Conservation (phyloP, 495 filamentous ascomycete species). For the Podospora pseudoanserina region DNA sequence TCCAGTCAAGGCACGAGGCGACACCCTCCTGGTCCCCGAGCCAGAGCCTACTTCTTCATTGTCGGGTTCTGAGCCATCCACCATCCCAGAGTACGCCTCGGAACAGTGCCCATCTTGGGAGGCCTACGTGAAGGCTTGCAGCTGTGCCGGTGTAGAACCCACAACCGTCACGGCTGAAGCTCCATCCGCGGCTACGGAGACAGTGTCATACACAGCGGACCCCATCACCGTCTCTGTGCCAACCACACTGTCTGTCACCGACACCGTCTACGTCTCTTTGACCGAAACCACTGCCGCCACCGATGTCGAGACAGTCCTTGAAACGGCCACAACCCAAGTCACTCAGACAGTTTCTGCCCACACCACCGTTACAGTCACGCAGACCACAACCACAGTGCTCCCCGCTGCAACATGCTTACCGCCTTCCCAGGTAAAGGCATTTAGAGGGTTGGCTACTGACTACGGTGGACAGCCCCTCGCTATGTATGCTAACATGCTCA, state of each 20-base stretch:
- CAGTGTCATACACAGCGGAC: constrained; percentile 9
- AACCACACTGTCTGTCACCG: constrained; percentile 9
- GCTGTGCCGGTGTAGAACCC: constrained; percentile 14
- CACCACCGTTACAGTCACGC: constrained; percentile 6
- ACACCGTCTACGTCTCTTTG: constrained; percentile 6
- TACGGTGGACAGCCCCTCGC: background rate
- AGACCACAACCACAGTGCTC: background rate
- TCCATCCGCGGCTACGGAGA: constrained; percentile 7
- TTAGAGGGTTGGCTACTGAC: constrained; percentile 4
- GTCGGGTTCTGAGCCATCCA: background rate
- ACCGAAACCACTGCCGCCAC: constrained; percentile 12
- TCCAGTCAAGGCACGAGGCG: background rate
- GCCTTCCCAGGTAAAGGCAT: background rate
- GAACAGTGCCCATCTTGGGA: constrained; percentile 16
- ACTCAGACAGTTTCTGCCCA: background rate
- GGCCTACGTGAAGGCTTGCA: constrained; percentile 22
- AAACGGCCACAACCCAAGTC: constrained; percentile 4
- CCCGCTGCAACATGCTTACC: background rate
- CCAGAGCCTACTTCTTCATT: background rate
- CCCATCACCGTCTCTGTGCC: background rate
- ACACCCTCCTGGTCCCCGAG: background rate
- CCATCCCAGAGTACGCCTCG: constrained; percentile 15
- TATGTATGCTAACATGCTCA: constrained; percentile 17
- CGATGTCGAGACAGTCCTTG: constrained; percentile 15
- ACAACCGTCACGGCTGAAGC: constrained; percentile 10